These are phyloP conservation scores for Westerdykella aurantiaca DNA, from an alignment of 2,329 filamentous ascomycete genomes.

Conservation along the genomic window DNA sequence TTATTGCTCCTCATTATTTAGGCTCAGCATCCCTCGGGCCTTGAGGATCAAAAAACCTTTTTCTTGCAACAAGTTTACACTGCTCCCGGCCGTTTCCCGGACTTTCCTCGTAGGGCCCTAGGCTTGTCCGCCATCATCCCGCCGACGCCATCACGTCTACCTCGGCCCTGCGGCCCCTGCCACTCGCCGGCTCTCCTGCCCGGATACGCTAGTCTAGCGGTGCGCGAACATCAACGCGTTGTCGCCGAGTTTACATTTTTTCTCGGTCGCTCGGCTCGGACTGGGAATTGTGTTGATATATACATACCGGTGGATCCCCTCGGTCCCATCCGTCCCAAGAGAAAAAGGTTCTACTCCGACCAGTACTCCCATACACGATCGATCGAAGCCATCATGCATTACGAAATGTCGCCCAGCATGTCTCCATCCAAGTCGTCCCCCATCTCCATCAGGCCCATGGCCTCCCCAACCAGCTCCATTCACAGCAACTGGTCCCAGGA, in stretches of 20 bases:
- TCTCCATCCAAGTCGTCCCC: conserved; percentile 37
- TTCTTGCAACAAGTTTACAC: neutral
- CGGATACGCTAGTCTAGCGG: conserved; percentile 15
- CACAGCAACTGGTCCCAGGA: conserved; percentile 31
- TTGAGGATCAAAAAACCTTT: neutral
- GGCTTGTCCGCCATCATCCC: no score
- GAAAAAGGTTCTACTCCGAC: neutral
- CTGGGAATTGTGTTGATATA: neutral
- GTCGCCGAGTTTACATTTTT: neutral
- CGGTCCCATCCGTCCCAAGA: neutral
- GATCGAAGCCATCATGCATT: conserved; percentile 27
- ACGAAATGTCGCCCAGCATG: conserved; percentile 32
- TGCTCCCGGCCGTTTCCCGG: neutral
- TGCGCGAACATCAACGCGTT: conserved; percentile 7
- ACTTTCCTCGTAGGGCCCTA: neutral
- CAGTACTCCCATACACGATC: neutral
- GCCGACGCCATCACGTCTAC: conserved; percentile 1
- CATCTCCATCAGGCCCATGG: conserved; percentile 33
- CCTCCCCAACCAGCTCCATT: conserved; percentile 28
- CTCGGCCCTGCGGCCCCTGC: conserved; percentile 27
- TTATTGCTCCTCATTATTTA: conserved; percentile 6
- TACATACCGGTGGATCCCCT: neutral
- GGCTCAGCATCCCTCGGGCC: neutral
- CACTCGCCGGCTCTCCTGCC: no score
- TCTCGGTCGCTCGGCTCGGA: conserved; percentile 1